Evolutionary conservation across 768 basidiomycete species (phyloP).

Genomic region (Boletus vermiculosoides): DNA sequence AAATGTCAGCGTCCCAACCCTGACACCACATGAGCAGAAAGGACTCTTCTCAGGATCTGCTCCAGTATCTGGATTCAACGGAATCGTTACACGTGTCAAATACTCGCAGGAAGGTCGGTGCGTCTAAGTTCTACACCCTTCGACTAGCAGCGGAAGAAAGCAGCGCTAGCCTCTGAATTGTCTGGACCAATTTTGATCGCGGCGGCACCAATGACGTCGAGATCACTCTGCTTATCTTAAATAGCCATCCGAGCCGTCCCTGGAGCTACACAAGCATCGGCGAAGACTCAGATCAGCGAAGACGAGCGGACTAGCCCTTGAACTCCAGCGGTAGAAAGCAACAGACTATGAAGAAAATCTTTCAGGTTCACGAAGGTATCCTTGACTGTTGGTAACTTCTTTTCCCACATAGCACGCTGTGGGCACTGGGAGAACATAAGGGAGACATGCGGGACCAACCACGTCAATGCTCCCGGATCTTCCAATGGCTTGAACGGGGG

Average conservation of each 20-base stretch:
- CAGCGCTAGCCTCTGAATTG: conserved; percentile 45
- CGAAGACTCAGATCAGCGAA: conserved; percentile 31
- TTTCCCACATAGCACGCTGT: conserved; percentile 18
- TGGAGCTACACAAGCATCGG: conserved; percentile 48
- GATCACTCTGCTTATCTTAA: not conserved
- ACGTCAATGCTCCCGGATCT: conserved; percentile 15
- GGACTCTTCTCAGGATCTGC: conserved; percentile 38
- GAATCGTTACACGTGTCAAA: conserved; percentile 31
- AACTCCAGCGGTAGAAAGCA: conserved; percentile 28
- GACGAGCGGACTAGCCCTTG: conserved; percentile 16
- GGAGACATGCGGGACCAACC: conserved; percentile 35
- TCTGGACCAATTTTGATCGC: conserved; percentile 15
- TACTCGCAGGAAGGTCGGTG: conserved; percentile 52
- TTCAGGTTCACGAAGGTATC: conserved; percentile 36
- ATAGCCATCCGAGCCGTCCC: conserved; percentile 17
- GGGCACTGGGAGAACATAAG: conserved; percentile 35
- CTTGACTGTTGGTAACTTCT: not conserved
- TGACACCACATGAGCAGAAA: conserved; percentile 54
- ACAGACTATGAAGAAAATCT: conserved; percentile 30
- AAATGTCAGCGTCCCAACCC: conserved; percentile 45
- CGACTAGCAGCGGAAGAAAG: conserved; percentile 49
- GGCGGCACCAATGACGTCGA: conserved; percentile 14
- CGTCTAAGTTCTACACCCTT: conserved; percentile 54
- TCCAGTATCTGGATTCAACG: conserved; percentile 34
- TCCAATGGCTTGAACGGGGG: conserved; percentile 26